Conservation (phyloP, 352 stramenopile species). For the Globisporangium barbulae region DNA sequence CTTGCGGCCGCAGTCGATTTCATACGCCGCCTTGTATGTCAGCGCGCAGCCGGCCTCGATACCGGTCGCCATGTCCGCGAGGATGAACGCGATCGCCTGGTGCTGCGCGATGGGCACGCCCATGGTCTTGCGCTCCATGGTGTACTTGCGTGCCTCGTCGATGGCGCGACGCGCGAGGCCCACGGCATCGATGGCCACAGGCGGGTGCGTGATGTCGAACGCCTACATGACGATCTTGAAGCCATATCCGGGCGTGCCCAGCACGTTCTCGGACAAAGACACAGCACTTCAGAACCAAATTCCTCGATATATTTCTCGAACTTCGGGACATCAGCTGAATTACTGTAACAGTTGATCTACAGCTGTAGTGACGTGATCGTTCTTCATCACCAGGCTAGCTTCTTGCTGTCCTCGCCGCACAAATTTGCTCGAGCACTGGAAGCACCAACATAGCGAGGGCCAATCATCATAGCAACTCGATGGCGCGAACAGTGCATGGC, state of each 20-base stretch:
- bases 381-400: too few species aligned
- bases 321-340: too few species aligned
- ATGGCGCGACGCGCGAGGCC: constrained; percentile 84
- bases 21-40: constrained; percentile 88
- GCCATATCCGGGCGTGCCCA: constrained; percentile 82
- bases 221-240: constrained; percentile 94
- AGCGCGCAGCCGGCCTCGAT: constrained; percentile 84
- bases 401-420: too few species aligned
- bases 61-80: constrained; percentile 89
- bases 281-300: too few species aligned
- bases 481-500: too few species aligned
- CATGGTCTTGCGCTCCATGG: constrained; percentile 87
- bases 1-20: constrained; percentile 87
- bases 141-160: constrained; percentile 87
- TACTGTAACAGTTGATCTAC: too few species aligned
- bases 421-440: too few species aligned
- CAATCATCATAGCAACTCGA: too few species aligned
- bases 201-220: constrained; percentile 89
- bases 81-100: constrained; percentile 88
- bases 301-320: too few species aligned
- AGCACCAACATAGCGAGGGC: too few species aligned
- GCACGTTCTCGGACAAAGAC: constrained; percentile 56
- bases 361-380: too few species aligned
- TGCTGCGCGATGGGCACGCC: constrained; percentile 80
- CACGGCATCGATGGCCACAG: constrained; percentile 84